Base-by-base conservation (phyloP, 139 green algal species). In the Micromonas pusilla region DNA sequence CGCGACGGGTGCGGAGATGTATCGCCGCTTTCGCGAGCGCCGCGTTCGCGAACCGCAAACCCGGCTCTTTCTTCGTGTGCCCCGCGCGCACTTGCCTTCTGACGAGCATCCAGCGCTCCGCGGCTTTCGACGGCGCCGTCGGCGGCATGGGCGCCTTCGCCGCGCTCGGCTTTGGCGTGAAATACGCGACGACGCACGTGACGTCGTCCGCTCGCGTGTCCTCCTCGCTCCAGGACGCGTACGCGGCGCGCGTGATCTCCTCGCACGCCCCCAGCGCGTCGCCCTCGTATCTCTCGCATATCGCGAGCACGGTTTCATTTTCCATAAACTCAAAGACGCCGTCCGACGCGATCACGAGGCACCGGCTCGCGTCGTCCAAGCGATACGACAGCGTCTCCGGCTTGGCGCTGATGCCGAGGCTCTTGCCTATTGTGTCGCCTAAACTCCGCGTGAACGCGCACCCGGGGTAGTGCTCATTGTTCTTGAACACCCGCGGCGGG, bases 121-220 rank as follows among this genome's bases (percentile, higher is more conserved):
- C n/a, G n/a, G n/a, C n/a, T n/a, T n/a, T n/a, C n/a, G n/a, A n/a
- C n/a, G n/a, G n/a, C n/a, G n/a, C n/a, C n/a, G n/a, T n/a, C n/a
- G n/a, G n/a, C n/a, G n/a, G n/a, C n/a, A n/a, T n/a, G n/a, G 9
- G 45, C 45, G 9, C 45, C 45, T 23, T 57, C 45, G 45, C 45
- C 9, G 45, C 45, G 45, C 45, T 16, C 9, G 9, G 9, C 45
- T 16, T 9, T 9, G 68, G 38, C 19, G n/a, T 53, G 3, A 75
- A 21, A 32, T 37, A 75, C 1, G 37, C 68, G 31, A 97, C 78
- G 9, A 95, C 88, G 62, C 91, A 88, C 62, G 92, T 95, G 85
- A 98, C 97, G 86, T 98, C 93, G 78, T 98, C 94, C 0, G 92
- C 97, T 36, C 94, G 87, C 0, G 89, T 91, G 77, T 98, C 94